Percentiles rank a stretch among this genome's conserved stretches.
These are phyloP conservation scores for Hibiscus syriacus DNA, from an alignment of 345 rosid species.

Conservation along the genomic window DNA sequence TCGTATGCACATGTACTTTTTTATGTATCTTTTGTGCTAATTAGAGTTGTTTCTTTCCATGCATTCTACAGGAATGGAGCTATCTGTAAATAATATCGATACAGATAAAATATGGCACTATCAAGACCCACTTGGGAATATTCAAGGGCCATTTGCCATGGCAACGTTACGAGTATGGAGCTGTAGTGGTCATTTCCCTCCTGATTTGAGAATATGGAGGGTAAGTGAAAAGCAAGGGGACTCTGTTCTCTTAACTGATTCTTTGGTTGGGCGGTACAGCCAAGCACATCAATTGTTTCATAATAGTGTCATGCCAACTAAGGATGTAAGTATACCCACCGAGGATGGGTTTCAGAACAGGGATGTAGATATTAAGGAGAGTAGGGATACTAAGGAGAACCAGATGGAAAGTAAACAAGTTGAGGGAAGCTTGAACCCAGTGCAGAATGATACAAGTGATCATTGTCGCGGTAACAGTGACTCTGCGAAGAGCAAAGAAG, in stretches of 20 bases:
- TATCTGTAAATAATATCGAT: too few species aligned
- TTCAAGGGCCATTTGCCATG: conserved; percentile 87
- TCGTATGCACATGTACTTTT: too few species aligned
- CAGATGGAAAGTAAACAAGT: conserved; percentile 14
- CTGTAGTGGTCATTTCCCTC: conserved; percentile 58
- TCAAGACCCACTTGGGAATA: conserved; percentile 71
- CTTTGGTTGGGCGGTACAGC: conserved; percentile 35
- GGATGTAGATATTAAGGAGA: conserved; percentile 16
- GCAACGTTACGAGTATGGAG: conserved; percentile 69
- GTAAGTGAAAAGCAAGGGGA: conserved; percentile 49
- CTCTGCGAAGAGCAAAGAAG: too few species aligned
- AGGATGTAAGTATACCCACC: conserved; percentile 14
- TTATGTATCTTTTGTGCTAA: too few species aligned
- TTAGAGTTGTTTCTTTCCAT: conserved; percentile 12
- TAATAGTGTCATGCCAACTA: conserved; percentile 10
- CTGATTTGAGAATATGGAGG: too few species aligned
- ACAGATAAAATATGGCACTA: too few species aligned
- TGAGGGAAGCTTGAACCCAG: conserved; percentile 26
- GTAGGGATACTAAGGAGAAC: conserved; percentile 11
- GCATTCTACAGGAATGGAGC: too few species aligned
- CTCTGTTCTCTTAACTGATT: conserved; percentile 70
- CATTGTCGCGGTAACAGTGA: too few species aligned
- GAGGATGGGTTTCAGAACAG: too few species aligned
- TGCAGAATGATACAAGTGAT: too few species aligned
- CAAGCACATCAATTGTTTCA: too few species aligned